Conservation (phyloP, 202 grass and related monocot species). For the Zizania palustris region DNA sequence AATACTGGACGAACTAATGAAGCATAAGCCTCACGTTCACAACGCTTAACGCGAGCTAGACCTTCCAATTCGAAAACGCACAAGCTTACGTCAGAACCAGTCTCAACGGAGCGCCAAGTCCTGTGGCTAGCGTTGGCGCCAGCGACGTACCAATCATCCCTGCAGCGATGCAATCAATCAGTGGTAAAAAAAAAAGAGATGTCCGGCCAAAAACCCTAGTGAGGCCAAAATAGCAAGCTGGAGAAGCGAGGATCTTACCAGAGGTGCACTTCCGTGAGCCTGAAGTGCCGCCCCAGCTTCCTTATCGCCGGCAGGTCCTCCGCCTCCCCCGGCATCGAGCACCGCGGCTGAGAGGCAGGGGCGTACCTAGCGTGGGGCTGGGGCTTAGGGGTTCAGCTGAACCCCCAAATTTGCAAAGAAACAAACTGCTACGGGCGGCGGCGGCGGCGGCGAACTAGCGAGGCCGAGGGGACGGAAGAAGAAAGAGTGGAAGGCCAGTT, state of each 20-base stretch:
- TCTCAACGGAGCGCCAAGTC: slow-evolving; percentile 30
- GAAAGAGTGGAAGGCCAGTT: too few relatives aligned
- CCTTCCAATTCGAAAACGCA: not conserved
- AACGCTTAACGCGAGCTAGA: not conserved
- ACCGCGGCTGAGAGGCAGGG: not conserved
- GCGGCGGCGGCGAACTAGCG: too few relatives aligned
- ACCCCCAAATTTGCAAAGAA: too few relatives aligned
- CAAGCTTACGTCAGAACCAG: slow-evolving; percentile 21
- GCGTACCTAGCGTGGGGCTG: not conserved
- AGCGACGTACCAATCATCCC: slow-evolving; percentile 55
- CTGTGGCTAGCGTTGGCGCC: slow-evolving; percentile 16
- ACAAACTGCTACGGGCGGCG: too few relatives aligned
- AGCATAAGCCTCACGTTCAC: not conserved
- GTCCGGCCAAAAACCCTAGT: not conserved
- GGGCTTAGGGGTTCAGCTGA: too few relatives aligned
- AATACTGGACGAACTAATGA: not conserved
- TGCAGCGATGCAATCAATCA: slow-evolving; percentile 37
- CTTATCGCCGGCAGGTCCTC: slow-evolving; percentile 42
- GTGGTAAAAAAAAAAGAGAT: not conserved
- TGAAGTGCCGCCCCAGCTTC: slow-evolving; percentile 60
- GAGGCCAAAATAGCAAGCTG: not conserved
- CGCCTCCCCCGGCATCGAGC: slow-evolving; percentile 32
- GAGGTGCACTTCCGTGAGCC: slow-evolving; percentile 64
- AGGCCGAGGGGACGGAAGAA: too few relatives aligned
- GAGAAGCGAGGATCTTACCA: slow-evolving; percentile 41